Conservation (phyloP, 1,284 basidiomycete genomes). For the Leccinum fallax region DNA sequence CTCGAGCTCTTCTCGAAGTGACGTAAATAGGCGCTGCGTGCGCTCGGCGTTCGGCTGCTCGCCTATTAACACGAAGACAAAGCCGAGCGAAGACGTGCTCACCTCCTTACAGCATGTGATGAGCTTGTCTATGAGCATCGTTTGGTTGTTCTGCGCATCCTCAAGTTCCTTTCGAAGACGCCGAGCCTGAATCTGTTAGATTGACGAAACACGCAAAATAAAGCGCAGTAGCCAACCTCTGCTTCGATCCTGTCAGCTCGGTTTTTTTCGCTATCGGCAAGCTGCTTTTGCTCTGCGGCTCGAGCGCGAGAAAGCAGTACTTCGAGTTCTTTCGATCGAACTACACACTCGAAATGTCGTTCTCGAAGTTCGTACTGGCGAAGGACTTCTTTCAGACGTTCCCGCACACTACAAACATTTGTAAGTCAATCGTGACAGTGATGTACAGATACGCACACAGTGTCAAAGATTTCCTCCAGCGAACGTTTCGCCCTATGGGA, state of each 20-base stretch:
- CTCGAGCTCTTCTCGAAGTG: conserved; percentile 78
- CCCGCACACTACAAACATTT: conserved; percentile 58
- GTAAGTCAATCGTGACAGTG: conserved; percentile 11
- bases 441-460: conserved; percentile 55
- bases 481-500: conserved; percentile 62
- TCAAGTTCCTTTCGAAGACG: conserved; percentile 73
- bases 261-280: conserved; percentile 69
- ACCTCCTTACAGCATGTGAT: conserved; percentile 85
- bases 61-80: conserved; percentile 17
- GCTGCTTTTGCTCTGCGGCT: conserved; percentile 79
- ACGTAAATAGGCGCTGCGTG: conserved; percentile 75
- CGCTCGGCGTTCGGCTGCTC: conserved; percentile 75
- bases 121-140: conserved; percentile 76
- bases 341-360: conserved; percentile 84
- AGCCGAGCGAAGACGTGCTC: conserved; percentile 28
- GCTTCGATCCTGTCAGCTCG: conserved; percentile 70
- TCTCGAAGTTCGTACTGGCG: conserved; percentile 84
- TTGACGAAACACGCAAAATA: conserved; percentile 18
- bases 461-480: conserved; percentile 78
- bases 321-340: conserved; percentile 85
- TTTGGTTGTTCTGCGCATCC: conserved; percentile 70
- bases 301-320: conserved; percentile 79
- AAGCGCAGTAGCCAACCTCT: conserved; percentile 50
- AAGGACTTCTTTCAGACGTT: conserved; percentile 80
- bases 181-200: conserved; percentile 47